phyloP scores from a whole-genome alignment of 345 rosid genomes.

The Gossypium ekmanianum region DNA sequence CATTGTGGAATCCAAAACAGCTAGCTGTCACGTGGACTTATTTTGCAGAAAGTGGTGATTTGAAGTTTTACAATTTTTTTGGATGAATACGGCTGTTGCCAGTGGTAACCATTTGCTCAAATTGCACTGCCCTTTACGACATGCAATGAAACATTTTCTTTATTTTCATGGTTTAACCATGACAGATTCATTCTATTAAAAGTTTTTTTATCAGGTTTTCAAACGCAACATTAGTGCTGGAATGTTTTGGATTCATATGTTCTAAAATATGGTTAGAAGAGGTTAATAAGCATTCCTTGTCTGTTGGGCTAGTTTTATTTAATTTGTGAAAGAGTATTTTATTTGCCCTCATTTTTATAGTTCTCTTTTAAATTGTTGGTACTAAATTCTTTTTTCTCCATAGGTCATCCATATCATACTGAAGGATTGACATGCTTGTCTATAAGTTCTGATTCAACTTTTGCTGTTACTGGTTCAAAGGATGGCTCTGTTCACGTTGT shows the following conservation, averaged over 20 bases:
- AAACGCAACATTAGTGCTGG: not conserved
- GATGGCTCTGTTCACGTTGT: constrained; percentile 79
- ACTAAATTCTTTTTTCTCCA: constrained; percentile 1
- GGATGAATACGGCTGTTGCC: not conserved
- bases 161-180: not conserved
- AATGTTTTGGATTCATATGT: not conserved
- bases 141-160: not conserved
- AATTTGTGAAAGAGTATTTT: not conserved
- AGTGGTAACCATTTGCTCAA: not conserved
- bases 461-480: constrained; percentile 75
- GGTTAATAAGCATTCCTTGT: not conserved
- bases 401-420: constrained; percentile 87
- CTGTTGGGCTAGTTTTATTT: not conserved
- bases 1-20: not conserved
- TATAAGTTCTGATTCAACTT: constrained; percentile 68
- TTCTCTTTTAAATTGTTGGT: not conserved
- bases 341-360: not conserved
- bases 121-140: not conserved
- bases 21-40: not conserved
- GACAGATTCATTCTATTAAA: not conserved
- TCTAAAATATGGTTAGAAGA: not conserved
- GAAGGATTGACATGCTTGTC: constrained; percentile 77
- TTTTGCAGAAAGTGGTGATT: not conserved
- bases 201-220: not conserved
- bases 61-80: not conserved